phyloP scores from a whole-genome alignment of 192 early-diverging fungal species.

The Gonapodya prolifera region DNA sequence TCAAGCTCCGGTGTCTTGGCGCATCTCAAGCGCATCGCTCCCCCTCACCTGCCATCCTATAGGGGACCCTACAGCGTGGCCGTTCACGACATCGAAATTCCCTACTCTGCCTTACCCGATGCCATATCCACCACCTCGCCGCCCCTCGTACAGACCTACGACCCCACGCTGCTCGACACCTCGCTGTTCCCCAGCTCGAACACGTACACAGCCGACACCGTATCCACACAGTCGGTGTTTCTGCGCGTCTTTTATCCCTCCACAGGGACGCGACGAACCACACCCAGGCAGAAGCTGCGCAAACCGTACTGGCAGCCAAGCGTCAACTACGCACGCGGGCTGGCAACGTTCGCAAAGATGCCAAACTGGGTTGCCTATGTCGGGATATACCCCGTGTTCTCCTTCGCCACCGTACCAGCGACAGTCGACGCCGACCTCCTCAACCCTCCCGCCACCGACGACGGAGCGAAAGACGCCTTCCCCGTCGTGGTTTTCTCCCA shows the following conservation, averaged over 20 bases:
- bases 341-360: neutral
- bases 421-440: neutral
- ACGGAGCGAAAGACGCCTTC: neutral
- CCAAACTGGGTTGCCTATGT: neutral
- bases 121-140: neutral
- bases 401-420: neutral
- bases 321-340: neutral
- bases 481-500: constrained; percentile 4
- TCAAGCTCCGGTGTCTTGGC: neutral
- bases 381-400: neutral
- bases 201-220: neutral
- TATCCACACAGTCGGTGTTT: neutral
- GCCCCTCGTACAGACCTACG: neutral
- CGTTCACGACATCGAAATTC: neutral
- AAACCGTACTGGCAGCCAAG: neutral
- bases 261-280: no score
- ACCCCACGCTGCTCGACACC: neutral
- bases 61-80: neutral
- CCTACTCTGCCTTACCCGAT: neutral
- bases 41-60: constrained; percentile 1
- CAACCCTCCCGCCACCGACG: neutral
- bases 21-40: neutral
- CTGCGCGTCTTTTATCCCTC: neutral
- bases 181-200: neutral
- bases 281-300: neutral